Evolutionary conservation across 2,329 filamentous ascomycete species (phyloP), one percentile per base, ranked within the genome.

Genomic region (Hymenoscyphus infarciens): DNA sequence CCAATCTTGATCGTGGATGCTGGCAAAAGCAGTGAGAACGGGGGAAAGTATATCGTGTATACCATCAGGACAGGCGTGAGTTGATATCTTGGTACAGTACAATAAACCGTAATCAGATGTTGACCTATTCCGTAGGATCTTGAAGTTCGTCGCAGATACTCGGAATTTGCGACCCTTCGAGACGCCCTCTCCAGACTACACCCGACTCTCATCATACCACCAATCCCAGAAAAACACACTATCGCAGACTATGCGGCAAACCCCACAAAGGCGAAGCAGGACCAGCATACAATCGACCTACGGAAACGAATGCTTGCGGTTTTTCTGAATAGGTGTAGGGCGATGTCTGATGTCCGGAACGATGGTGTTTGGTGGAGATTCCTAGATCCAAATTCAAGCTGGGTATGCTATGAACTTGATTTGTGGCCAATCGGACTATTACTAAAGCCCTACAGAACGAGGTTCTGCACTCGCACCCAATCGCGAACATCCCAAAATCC

Each of bases 191-290:
- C 93, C 56, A 90, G 90, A 70, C 83, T 99, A 66, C 96, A 99
- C 74, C 95, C 96, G 7, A 99, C 95, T 0, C 83, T 99, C 52
- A 90, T 99, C 71, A 90, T 99, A 59, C 96, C 95, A 7, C 95
- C 95, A 2, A 99, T 99, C 72, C 95, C 95, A 25, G 96, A 99
- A 78, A 99, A 99, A 77, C 95, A 99, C 76, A 95, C 92, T 55
- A 96, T 99, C 89, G 94, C 94, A 65, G 95, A 99, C 76, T 99
- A 99, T 74, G 95, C 95, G 16, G 93, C 96, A 31, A 98, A 97
- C 71, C 95, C 96, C 1, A 99, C 95, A 42, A 97, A 94, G 72
- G 96, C 96, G 19, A 99, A 97, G 76, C 94, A 99, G 76, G 96
- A 99, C 74, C 89, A 92, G 63, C 91, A 94, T 64, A 99, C 98